Evolutionary conservation across 441 rosid genomes (phyloP), one percentile per base, ranked within the genome.

Genomic region (Manihot esculenta): DNA sequence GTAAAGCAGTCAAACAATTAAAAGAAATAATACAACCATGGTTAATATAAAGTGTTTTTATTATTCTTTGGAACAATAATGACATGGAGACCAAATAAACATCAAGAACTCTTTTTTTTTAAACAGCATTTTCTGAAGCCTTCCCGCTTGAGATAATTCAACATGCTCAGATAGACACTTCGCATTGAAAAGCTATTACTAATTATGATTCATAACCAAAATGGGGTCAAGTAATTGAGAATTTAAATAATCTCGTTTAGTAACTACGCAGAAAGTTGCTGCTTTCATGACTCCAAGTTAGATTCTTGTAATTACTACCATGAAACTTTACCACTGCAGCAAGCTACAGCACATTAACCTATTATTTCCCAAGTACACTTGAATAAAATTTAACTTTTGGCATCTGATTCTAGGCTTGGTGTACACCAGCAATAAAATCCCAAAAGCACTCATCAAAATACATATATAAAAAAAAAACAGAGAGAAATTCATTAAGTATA

Each of bases 401-500:
- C n/a, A 51, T 13, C 59, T n/a, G 27, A 26, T 24, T 41, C 49
- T 27, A 14, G 21, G 20, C n/a, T 1, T 35, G 5, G 41, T 38
- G 30, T 47, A 69, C 27, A 42, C 47, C 13, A 68, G 3, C 54
- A 41, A 58, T 47, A 55, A n/a, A 60, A 24, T 17, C 27, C 38
- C 20, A 21, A 13, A 57, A 53, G 38, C 61, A 35, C 72, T 58
- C 49, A 69, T 47, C 33, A 62, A 62, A 64, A 51, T 7, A 41
- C 20, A n/a, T 4, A 30, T 30, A 30, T 30, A 30, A n/a, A 14
- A 17, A 33, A 24, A 0, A 27, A 47, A 23, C 27, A 56, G 24
- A 21, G 23, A 8, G 48, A 30, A 15, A 53, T 24, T 53, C 41
- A 60, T 15, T 15, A 21, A 15, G 21, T 72, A 66, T 79, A 92